Evolutionary conservation across 176 grass and related monocot species (phyloP).

Genomic region (Avena atlantica): DNA sequence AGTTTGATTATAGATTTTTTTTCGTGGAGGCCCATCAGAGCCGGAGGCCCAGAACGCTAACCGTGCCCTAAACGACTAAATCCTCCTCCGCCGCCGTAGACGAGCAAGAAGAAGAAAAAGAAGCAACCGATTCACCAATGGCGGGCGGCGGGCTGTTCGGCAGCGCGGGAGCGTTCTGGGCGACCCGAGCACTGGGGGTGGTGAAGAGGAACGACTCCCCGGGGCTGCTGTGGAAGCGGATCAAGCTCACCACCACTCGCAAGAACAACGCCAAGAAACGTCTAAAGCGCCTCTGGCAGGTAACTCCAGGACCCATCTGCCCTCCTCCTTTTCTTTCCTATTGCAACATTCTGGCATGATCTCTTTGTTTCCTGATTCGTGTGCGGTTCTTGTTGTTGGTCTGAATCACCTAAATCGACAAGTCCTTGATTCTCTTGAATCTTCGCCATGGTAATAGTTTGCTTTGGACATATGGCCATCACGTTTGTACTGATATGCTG

Average conservation of each 20-base stretch:
- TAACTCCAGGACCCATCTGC: conserved; percentile 30
- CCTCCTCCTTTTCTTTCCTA: background rate
- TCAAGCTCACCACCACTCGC: conserved; percentile 92
- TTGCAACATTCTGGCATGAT: background rate
- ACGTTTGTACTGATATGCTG: background rate
- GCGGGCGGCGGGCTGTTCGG: conserved; percentile 51
- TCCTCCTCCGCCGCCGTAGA: conserved; percentile 21
- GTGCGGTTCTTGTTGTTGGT: background rate
- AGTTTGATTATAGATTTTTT: too few relatives aligned
- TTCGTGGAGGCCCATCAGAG: background rate
- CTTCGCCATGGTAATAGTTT: background rate
- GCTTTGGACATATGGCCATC: background rate
- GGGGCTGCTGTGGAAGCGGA: conserved; percentile 83
- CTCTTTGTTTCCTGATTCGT: background rate
- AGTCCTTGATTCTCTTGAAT: background rate
- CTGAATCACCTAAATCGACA: background rate
- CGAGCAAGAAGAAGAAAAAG: background rate
- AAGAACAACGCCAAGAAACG: conserved; percentile 95
- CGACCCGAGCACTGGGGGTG: conserved; percentile 76
- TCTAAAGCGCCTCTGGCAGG: conserved; percentile 90
- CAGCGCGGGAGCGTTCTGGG: conserved; percentile 80
- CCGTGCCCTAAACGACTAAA: background rate
- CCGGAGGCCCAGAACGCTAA: background rate
- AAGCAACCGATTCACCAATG: conserved; percentile 26
- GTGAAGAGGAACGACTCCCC: conserved; percentile 77